Evolutionary conservation across 2,329 filamentous ascomycete species (phyloP).

Genomic region (Metarhizium robertsii): DNA sequence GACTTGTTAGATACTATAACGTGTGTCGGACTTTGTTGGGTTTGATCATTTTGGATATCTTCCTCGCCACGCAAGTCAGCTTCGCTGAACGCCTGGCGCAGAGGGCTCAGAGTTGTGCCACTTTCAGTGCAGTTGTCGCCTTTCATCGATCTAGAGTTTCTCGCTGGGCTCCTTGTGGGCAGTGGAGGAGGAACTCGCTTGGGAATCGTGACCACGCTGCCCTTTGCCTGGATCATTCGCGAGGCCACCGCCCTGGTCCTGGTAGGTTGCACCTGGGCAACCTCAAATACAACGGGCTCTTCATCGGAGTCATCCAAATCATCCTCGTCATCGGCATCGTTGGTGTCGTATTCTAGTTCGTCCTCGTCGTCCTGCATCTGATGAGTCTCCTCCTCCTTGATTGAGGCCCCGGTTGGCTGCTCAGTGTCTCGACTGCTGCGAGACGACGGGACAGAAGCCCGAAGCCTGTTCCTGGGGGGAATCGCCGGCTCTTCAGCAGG

Average conservation of each 20-base stretch:
- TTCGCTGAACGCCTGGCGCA: slow-evolving; percentile 38
- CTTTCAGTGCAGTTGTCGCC: slow-evolving; percentile 54
- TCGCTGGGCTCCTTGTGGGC: slow-evolving; percentile 64
- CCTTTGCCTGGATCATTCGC: slow-evolving; percentile 60
- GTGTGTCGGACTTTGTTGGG: neutral
- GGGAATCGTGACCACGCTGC: slow-evolving; percentile 75
- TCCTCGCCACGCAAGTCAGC: slow-evolving; percentile 16
- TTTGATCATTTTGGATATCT: slow-evolving; percentile 5
- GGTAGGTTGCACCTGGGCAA: slow-evolving; percentile 48
- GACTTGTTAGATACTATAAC: slow-evolving; percentile 1
- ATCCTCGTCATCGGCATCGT: slow-evolving; percentile 31
- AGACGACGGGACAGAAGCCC: neutral
- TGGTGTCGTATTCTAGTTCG: slow-evolving; percentile 15
- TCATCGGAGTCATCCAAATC: slow-evolving; percentile 41
- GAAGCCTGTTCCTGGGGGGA: slow-evolving; percentile 6
- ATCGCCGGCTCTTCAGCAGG: slow-evolving; percentile 3
- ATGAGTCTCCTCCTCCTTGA: slow-evolving; percentile 9
- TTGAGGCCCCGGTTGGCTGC: slow-evolving; percentile 14
- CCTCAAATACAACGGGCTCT: slow-evolving; percentile 60
- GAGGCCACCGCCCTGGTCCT: slow-evolving; percentile 49
- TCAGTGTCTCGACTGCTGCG: slow-evolving; percentile 15
- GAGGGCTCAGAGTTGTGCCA: slow-evolving; percentile 36
- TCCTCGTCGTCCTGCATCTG: slow-evolving; percentile 10
- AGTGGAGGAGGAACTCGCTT: slow-evolving; percentile 71
- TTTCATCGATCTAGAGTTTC: slow-evolving; percentile 43